Conservation (phyloP, 257 asterid species). For the Orobanche coerulescens region DNA sequence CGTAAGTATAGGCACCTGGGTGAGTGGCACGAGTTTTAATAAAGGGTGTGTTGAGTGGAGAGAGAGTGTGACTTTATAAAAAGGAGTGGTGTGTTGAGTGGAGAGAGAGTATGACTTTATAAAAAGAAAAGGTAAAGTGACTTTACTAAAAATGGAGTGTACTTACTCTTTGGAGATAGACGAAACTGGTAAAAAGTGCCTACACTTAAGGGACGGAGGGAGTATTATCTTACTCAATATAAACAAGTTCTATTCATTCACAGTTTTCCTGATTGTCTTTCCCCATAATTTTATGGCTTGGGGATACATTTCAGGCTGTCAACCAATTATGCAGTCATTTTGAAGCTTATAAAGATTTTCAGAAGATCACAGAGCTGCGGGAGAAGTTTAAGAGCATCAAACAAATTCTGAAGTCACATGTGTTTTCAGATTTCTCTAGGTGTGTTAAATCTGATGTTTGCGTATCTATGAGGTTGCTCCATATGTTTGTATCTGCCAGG, state of each 20-base stretch:
- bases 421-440: constrained; percentile 97
- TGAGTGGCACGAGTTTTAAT: too few species aligned
- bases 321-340: constrained; percentile 93
- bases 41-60: too few species aligned
- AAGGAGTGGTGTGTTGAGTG: too few species aligned
- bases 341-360: constrained; percentile 91
- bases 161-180: too few species aligned
- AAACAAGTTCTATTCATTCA: constrained; percentile 4
- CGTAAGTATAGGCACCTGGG: too few species aligned
- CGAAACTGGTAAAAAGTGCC: too few species aligned
- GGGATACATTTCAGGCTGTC: constrained; percentile 69
- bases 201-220: too few species aligned
- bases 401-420: constrained; percentile 86
- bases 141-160: too few species aligned
- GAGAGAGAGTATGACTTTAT: too few species aligned
- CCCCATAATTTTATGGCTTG: constrained; percentile 19
- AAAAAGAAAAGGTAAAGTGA: too few species aligned
- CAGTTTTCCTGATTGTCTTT: constrained; percentile 20
- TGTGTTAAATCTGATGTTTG: constrained; percentile 26
- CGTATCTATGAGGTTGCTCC: constrained; percentile 6
- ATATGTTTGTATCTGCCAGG: neutral
- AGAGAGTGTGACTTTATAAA: too few species aligned
- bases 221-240: neutral
- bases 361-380: constrained; percentile 86
- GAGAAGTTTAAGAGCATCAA: constrained; percentile 92